phyloP scores from a whole-genome alignment of 2,329 filamentous ascomycete genomes.

The Colletotrichum sp. region DNA sequence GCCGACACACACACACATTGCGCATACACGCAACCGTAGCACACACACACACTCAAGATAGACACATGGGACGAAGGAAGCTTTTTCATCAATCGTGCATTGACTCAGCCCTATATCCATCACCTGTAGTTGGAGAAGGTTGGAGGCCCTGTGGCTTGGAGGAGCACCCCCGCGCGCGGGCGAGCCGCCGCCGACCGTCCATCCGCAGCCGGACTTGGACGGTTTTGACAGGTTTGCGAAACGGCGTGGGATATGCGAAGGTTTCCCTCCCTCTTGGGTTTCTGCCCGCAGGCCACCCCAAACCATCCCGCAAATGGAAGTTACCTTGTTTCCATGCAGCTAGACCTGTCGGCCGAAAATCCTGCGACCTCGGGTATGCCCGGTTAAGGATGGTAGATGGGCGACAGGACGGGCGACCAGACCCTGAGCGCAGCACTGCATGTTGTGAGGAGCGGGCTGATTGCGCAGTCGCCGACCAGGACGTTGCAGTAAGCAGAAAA shows the following conservation, averaged over 20 bases:
- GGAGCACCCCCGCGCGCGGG: background rate
- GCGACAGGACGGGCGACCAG: background rate
- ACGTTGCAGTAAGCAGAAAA: background rate
- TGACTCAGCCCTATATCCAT: conserved; percentile 12
- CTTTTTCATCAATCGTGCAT: background rate
- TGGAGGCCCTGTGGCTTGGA: background rate
- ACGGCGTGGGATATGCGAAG: background rate
- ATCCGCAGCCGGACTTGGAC: background rate
- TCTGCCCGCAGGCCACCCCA: background rate
- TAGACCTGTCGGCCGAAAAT: conserved; percentile 3
- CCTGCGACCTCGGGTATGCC: background rate
- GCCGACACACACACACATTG: background rate
- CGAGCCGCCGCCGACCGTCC: background rate
- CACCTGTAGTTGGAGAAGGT: background rate
- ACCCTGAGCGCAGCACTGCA: background rate
- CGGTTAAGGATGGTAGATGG: background rate
- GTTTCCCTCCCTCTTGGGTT: background rate
- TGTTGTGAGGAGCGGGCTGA: background rate
- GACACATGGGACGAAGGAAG: conserved; percentile 7
- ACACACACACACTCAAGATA: background rate
- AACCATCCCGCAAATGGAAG: background rate
- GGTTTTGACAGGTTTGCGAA: background rate
- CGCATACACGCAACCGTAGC: background rate
- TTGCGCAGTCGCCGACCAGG: background rate
- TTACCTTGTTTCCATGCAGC: background rate